phyloP scores from a whole-genome alignment of 1,139 yeast species.

The Hansenula sp. region DNA sequence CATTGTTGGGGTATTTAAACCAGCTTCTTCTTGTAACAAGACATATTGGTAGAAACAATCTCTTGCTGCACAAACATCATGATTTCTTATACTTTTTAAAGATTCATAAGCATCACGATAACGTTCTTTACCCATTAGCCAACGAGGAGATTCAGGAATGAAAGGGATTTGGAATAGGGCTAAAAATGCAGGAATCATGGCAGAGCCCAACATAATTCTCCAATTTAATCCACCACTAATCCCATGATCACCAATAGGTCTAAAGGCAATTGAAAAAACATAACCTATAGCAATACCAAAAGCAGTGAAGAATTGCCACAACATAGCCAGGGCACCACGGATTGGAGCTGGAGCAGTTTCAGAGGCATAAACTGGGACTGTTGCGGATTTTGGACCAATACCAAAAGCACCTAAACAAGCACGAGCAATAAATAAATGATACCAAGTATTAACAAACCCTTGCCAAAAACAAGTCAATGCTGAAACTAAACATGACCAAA shows the following conservation, averaged over 20 bases:
- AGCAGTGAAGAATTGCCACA: conserved; percentile 89
- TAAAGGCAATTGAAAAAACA: conserved; percentile 63
- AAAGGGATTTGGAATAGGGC: conserved; percentile 66
- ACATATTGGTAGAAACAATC: conserved; percentile 72
- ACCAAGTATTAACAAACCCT: conserved; percentile 71
- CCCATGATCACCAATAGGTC: conserved; percentile 39
- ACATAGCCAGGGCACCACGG: conserved; percentile 80
- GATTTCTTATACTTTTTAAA: conserved; percentile 44
- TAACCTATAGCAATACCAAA: conserved; percentile 84
- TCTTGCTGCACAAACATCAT: conserved; percentile 64
- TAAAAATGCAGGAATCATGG: conserved; percentile 67
- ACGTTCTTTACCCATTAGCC: conserved; percentile 68
- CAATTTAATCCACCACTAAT: conserved; percentile 59
- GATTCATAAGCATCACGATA: conserved; percentile 56
- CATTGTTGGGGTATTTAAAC: conserved; percentile 51
- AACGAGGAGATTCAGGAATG: conserved; percentile 78
- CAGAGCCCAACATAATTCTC: conserved; percentile 81
- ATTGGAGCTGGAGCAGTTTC: conserved; percentile 76
- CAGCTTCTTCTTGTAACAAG: conserved; percentile 61
- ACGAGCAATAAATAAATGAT: conserved; percentile 70
- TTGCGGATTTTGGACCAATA: conserved; percentile 76
- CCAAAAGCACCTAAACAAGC: conserved; percentile 67
- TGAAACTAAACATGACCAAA: conserved; percentile 60
- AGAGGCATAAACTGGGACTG: conserved; percentile 79
- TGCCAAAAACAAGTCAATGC: conserved; percentile 73